These are phyloP conservation scores for Eurotiales sp. DNA, from an alignment of 2,329 filamentous ascomycete species.

Conservation along the genomic window DNA sequence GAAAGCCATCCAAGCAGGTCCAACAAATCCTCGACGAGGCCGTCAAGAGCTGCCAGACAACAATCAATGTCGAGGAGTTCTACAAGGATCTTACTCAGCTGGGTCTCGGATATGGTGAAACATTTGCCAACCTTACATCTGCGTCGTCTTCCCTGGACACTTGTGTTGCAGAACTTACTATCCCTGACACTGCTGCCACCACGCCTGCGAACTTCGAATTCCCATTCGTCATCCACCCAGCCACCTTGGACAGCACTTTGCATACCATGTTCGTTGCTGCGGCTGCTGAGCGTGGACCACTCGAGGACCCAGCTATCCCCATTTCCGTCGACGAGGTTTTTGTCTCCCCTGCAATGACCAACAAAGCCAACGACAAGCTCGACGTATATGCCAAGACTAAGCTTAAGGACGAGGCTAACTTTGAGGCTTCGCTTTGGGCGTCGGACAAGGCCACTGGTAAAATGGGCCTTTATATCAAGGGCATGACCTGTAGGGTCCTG, in stretches of 20 bases:
- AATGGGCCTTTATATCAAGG: neutral
- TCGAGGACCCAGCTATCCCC: neutral
- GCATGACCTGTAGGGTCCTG: neutral
- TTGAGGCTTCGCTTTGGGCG: neutral
- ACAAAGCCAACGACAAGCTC: neutral
- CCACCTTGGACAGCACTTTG: conserved; percentile 1
- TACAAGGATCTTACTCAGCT: neutral
- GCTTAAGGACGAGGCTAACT: neutral
- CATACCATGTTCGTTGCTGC: conserved; percentile 2
- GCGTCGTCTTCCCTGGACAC: neutral
- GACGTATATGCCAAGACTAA: neutral
- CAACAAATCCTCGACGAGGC: too few relatives aligned
- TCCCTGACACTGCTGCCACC: neutral
- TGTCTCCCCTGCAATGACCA: neutral
- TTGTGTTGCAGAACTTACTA: neutral
- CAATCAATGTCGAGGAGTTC: neutral
- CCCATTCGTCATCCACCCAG: conserved; percentile 7
- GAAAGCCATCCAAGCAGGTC: too few relatives aligned
- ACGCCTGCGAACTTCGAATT: neutral
- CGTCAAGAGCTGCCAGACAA: too few relatives aligned
- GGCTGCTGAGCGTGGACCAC: neutral
- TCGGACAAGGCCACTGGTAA: neutral
- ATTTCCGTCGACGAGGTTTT: neutral
- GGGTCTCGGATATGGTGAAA: conserved; percentile 8
- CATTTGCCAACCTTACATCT: conserved; percentile 2